phyloP scores from a whole-genome alignment of 2,329 filamentous ascomycete species.

The Cordyceps militaris region DNA sequence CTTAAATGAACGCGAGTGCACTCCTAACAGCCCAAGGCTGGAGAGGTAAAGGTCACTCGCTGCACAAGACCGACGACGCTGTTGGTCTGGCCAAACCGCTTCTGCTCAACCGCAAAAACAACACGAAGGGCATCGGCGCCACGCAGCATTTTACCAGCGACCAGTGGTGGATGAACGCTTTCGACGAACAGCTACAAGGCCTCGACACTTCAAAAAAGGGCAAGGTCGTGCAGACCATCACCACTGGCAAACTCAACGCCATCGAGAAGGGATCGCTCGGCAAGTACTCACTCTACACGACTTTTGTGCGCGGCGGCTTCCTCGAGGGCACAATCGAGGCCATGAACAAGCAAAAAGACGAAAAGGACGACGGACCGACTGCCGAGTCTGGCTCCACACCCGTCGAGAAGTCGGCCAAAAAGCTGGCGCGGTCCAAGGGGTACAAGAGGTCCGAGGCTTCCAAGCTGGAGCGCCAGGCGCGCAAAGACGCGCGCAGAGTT shows the following conservation, averaged over 20 bases:
- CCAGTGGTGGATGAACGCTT: slow-evolving; percentile 96
- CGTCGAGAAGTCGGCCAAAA: slow-evolving; percentile 16
- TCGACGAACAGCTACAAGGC: slow-evolving; percentile 81
- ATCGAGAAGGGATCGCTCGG: slow-evolving; percentile 45
- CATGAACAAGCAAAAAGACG: slow-evolving; percentile 16
- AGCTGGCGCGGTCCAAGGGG: slow-evolving; percentile 30
- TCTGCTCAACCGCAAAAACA: slow-evolving; percentile 73
- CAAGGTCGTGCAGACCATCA: slow-evolving; percentile 49
- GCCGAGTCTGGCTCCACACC: slow-evolving; percentile 21
- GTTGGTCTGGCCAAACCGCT: slow-evolving; percentile 78
- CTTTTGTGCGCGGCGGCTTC: slow-evolving; percentile 76
- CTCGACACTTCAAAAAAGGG: slow-evolving; percentile 58
- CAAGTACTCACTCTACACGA: slow-evolving; percentile 66
- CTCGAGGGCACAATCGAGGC: slow-evolving; percentile 62
- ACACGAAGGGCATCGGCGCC: slow-evolving; percentile 74
- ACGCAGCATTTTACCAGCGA: slow-evolving; percentile 63
- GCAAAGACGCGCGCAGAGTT: slow-evolving; percentile 29
- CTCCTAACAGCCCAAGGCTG: slow-evolving; percentile 83
- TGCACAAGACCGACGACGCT: slow-evolving; percentile 65
- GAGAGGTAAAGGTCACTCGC: slow-evolving; percentile 80
- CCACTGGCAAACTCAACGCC: slow-evolving; percentile 47
- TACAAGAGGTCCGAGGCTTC: slow-evolving; percentile 21
- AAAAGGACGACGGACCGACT: background rate
- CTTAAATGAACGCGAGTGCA: slow-evolving; percentile 71
- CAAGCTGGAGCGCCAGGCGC: slow-evolving; percentile 36